Evolutionary conservation across 176 grass and related monocot species (phyloP), one percentile per base, ranked within the genome.

Genomic region (Aegilops umbellulata): DNA sequence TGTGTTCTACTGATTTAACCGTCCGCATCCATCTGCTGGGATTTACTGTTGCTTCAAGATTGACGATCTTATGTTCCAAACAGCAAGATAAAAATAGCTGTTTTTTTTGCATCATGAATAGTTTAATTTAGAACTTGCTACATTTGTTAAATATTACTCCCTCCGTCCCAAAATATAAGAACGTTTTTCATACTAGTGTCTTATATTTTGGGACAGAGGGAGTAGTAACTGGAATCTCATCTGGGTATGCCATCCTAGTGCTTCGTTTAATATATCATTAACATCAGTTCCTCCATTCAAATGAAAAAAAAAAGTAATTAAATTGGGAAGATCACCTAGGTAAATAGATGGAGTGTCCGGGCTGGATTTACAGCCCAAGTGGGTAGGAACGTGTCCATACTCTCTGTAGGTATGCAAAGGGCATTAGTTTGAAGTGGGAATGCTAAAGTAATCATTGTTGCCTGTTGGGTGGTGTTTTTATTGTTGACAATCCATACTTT

Each of bases 361-460:
- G 20, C 82, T 46, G 30, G 36, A 22, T 42, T 61, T 83, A 74
- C 69, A 83, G 6, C 60, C n/a, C 26, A 51, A 46, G 69, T 87
- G 26, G 10, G n/a, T 47, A 30, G 60, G 39, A 70, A 29, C 20
- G 14, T 42, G 65, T 53, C 25, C 26, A 63, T 80, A n/a, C 17
- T 46, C 61, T 60, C 61, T 60, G n/a, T 75, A 51, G 38, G 10
- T 23, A n/a, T 31, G 35, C 31, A 17, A 57, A 65, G 29, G 10
- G 31, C 65, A 51, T 71, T 47, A 49, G 38, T 57, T 53, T 83
- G 65, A 78, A 79, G 55, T 76, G 10, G 32, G 62, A 41, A 74
- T 47, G 22, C 17, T 77, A 62, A 62, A 9, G 82, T 61, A 60
- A 25, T 83, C 36, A 70, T 73, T 66, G 69, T n/a, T 74, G 23